Percentiles rank a stretch among this genome's conserved stretches.
These are phyloP conservation scores for Fusarium sp. DNA, from an alignment of 2,329 filamentous ascomycete species.

Conservation along the genomic window DNA sequence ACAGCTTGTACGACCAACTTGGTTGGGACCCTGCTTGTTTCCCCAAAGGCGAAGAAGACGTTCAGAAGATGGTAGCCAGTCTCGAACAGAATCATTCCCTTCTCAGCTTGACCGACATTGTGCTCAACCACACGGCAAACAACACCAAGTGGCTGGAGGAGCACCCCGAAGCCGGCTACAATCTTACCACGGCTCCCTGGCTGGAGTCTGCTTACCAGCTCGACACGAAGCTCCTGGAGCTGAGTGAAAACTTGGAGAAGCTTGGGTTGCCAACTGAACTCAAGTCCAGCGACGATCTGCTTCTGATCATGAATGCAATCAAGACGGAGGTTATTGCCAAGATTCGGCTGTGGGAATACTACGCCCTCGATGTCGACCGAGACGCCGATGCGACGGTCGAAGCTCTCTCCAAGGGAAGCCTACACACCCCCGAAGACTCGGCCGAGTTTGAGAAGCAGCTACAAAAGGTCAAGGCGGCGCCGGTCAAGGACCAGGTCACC, in stretches of 20 bases:
- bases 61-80: slow-evolving; percentile 79
- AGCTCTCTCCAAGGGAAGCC: slow-evolving; percentile 75
- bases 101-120: slow-evolving; percentile 92
- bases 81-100: slow-evolving; percentile 89
- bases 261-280: slow-evolving; percentile 83
- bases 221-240: slow-evolving; percentile 74
- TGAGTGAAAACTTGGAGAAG: slow-evolving; percentile 79
- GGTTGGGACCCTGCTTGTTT: slow-evolving; percentile 86
- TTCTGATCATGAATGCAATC: slow-evolving; percentile 85
- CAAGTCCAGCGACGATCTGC: slow-evolving; percentile 76
- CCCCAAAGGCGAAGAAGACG: slow-evolving; percentile 85
- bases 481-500: slow-evolving; percentile 65
- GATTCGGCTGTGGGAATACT: slow-evolving; percentile 93
- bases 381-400: slow-evolving; percentile 77
- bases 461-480: slow-evolving; percentile 60
- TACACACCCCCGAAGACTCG: slow-evolving; percentile 64
- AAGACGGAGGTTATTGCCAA: slow-evolving; percentile 83
- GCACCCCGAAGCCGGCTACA: slow-evolving; percentile 96
- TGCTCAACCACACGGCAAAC: slow-evolving; percentile 97
- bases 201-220: slow-evolving; percentile 73
- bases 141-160: slow-evolving; percentile 95
- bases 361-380: slow-evolving; percentile 82
- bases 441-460: slow-evolving; percentile 51
- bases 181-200: slow-evolving; percentile 88
- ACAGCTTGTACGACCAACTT: slow-evolving; percentile 95